Evolutionary conservation across 169 alveolate species (phyloP).

Genomic region (Toxoplasma gondii): DNA sequence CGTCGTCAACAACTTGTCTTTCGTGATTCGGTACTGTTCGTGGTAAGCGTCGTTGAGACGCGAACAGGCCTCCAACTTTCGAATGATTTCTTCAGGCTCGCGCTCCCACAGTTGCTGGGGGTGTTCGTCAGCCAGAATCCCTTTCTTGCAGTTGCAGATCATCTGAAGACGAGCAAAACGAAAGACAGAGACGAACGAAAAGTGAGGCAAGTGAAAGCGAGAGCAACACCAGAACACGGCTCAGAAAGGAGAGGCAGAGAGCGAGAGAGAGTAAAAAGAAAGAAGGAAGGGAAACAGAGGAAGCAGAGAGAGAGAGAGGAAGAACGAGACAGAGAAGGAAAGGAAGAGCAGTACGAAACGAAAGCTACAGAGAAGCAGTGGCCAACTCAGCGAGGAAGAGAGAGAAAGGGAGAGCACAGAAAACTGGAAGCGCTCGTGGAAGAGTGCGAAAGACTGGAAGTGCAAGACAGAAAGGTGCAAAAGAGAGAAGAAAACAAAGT

Average conservation of each 20-base stretch:
- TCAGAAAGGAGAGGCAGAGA: neutral
- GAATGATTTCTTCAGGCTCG: slow-evolving; percentile 91
- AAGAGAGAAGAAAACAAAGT: no score
- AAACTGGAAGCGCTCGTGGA: no score
- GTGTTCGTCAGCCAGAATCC: slow-evolving; percentile 72
- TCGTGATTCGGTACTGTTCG: slow-evolving; percentile 88
- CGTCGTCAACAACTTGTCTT: slow-evolving; percentile 91
- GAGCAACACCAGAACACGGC: neutral
- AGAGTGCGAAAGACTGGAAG: no score
- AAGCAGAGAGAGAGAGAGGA: no score
- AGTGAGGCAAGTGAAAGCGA: neutral
- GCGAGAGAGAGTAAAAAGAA: neutral
- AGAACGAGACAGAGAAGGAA: no score
- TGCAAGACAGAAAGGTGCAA: no score
- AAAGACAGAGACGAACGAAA: neutral
- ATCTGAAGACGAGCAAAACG: slow-evolving; percentile 20
- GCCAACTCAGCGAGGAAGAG: no score
- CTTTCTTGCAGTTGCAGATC: slow-evolving; percentile 51
- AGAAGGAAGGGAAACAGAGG: no score
- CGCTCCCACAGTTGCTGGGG: slow-evolving; percentile 87
- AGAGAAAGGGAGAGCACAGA: no score
- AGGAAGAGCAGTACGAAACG: no score
- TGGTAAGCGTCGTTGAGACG: slow-evolving; percentile 92
- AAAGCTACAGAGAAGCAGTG: no score
- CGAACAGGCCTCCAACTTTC: slow-evolving; percentile 91